Evolutionary conservation across 352 stramenopile genomes (phyloP).

Genomic region (Phytophthora constricta): DNA sequence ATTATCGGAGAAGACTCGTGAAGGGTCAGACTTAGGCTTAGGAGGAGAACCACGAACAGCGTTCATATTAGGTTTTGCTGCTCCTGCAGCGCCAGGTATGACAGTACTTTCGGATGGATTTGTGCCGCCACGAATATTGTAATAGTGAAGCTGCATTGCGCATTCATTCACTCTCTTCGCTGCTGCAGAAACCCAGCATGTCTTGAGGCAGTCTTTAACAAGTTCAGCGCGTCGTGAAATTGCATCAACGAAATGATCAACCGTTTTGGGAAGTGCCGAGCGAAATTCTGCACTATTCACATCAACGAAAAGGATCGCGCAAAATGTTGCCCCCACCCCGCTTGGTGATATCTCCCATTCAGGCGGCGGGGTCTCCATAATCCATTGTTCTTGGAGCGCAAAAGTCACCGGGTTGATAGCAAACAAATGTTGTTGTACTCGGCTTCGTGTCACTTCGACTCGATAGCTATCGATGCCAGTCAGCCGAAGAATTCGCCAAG

Average conservation of each 20-base stretch:
- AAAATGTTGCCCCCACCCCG: slow-evolving; percentile 51
- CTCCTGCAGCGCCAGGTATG: slow-evolving; percentile 22
- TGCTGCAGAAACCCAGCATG: slow-evolving; percentile 79
- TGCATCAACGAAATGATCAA: slow-evolving; percentile 88
- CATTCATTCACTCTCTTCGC: slow-evolving; percentile 80
- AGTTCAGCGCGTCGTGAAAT: slow-evolving; percentile 80
- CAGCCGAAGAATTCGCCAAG: slow-evolving; percentile 83
- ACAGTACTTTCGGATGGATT: slow-evolving; percentile 27
- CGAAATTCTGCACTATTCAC: slow-evolving; percentile 72
- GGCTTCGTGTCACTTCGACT: slow-evolving; percentile 46
- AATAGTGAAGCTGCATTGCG: slow-evolving; percentile 45
- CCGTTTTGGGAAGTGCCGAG: slow-evolving; percentile 70
- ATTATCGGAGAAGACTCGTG: slow-evolving; percentile 20
- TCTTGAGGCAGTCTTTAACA: slow-evolving; percentile 87
- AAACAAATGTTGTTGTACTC: slow-evolving; percentile 65
- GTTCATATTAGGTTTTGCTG: slow-evolving; percentile 10
- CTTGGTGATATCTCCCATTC: slow-evolving; percentile 77
- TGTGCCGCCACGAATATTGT: slow-evolving; percentile 19
- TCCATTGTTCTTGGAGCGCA: slow-evolving; percentile 90
- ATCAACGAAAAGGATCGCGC: slow-evolving; percentile 86
- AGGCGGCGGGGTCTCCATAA: slow-evolving; percentile 65
- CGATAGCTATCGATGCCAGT: slow-evolving; percentile 72
- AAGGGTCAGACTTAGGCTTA: slow-evolving; percentile 24
- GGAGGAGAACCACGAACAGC: slow-evolving; percentile 21
- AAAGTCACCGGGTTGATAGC: slow-evolving; percentile 84